Base-by-base conservation (phyloP, 1,284 basidiomycete species). In the Pseudozyma sp. region DNA sequence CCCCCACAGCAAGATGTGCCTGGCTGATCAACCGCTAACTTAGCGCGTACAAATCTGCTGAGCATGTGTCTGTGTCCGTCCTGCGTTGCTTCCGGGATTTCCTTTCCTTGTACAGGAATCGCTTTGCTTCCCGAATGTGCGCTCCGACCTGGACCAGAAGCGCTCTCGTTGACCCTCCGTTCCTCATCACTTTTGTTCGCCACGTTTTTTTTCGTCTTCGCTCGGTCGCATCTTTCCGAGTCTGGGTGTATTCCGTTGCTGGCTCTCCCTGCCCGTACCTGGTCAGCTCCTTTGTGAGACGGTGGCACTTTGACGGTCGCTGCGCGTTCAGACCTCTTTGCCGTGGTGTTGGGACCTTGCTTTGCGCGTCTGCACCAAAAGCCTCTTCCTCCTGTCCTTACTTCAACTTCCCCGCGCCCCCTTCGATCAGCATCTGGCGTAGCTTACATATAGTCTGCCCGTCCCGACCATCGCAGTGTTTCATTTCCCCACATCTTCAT, bases 191-290 rank as follows among this genome's bases (percentile, higher is more conserved):
- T 19, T 45, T 48, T 17, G 3, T 29, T 40, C 54, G 54, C 54
- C 54, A 55, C 54, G 54, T 48, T 54, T 14, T 30, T 4, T 30
- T 8, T 42, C 40, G 24, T 24, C 31, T 9, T 9, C 10, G 13
- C 44, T 46, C 45, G 37, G 29, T 39, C 54, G 29, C 35, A 40
- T 31, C 45, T 33, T 55, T 55, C 44, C 54, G 29, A 5, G 16
- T 39, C 45, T 48, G 44, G 54, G 45, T 47, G 31, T 11, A 2
- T 9, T 9, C 40, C 33, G 6, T 13, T 2, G 17, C 17, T 34
- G 19, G 10, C 29, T 17, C 14, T 29, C 17, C 33, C 4, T 24
- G 24, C 24, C 24, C 24, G 24, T 24, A 24, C 35, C 35, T 37
- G 35, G 35, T 37, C 35, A 14, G 24, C 24, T 14, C 4, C 35